Percentiles rank a stretch among this genome's conserved stretches.
Conservation (phyloP, 2,329 filamentous ascomycete species). For the Fusarium napiforme region DNA sequence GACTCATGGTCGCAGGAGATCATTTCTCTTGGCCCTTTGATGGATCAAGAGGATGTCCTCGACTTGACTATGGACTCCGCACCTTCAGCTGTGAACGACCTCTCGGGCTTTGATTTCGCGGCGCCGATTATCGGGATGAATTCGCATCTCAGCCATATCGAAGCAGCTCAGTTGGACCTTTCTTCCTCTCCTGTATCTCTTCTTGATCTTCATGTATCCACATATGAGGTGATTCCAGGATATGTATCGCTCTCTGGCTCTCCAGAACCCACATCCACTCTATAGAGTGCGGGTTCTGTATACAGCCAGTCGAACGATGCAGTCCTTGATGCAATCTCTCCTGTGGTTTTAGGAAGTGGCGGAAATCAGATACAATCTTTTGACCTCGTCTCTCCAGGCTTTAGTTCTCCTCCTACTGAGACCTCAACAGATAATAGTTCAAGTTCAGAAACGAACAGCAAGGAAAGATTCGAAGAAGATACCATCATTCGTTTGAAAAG, state of each 20-base stretch:
- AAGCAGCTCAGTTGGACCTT: not conserved
- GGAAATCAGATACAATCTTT: slow-evolving; percentile 2
- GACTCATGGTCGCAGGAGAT: not conserved
- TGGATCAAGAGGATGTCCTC: not conserved
- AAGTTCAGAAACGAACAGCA: not conserved
- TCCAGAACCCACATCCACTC: slow-evolving; percentile 9
- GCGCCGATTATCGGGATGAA: not conserved
- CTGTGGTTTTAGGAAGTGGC: not conserved
- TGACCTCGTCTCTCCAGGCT: not conserved
- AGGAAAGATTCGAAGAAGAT: slow-evolving; percentile 20
- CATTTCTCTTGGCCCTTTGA: slow-evolving; percentile 7
- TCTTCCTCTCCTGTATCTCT: not conserved
- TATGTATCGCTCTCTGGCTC: slow-evolving; percentile 1
- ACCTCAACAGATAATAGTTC: not conserved
- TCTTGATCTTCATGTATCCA: not conserved
- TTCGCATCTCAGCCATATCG: not conserved
- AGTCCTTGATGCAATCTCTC: not conserved
- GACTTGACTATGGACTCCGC: not conserved
- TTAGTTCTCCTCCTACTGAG: not conserved
- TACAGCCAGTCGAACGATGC: not conserved
- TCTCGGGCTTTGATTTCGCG: not conserved
- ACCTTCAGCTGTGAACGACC: not conserved
- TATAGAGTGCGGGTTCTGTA: slow-evolving; percentile 27
- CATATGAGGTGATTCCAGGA: not conserved
- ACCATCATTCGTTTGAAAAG: slow-evolving; percentile 20